Base-by-base conservation (phyloP, 768 basidiomycete species). In the Phylloporus sp. region DNA sequence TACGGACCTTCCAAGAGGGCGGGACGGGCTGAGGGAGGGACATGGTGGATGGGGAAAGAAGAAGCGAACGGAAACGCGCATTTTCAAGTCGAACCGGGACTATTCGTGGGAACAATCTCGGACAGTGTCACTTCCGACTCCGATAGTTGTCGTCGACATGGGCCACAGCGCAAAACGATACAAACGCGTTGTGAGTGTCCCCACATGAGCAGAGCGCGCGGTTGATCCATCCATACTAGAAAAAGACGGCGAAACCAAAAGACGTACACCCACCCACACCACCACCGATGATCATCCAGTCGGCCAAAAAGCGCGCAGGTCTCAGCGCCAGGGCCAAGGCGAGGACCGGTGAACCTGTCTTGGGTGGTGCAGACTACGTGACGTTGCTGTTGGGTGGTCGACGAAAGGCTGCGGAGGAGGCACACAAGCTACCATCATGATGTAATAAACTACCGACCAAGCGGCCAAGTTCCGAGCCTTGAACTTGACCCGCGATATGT, bases 11-110 rank as follows among this genome's bases (percentile, higher is more conserved):
- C 93, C 93, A 97, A 67, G 91, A 93, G 52, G 93, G 94, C 71
- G 93, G 94, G 63, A 97, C 94, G 57, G 94, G 91, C 67, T 95
- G 94, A 70, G 94, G 91, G 64, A 92, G 80, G 70, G 91, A 89
- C 91, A 92, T 93, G 49, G 23, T 73, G 67, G 38, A 52, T 49
- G 59, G 48, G 56, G 51, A 49, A 42, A 50, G 46, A 51, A 54
- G 40, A 40, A 47, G 22, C 40, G 47, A 44, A 40, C 29, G 36
- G n/a, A 41, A 23, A 31, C 28, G 40, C 24, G 23, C 53, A 22
- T 39, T 57, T 58, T 52, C 50, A 42, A 45, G 38, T 39, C 5
- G 10, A 39, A 54, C 50, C 61, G 65, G 68, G 56, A 56, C 45
- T 40, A 58, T 58, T 60, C 68, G 68, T 69, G 68, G 60, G 69